A percentile compares a stretch with the other conserved stretches of the same genome.
Evolutionary conservation across 345 rosid species (phyloP).

Genomic region (Mangifera indica): DNA sequence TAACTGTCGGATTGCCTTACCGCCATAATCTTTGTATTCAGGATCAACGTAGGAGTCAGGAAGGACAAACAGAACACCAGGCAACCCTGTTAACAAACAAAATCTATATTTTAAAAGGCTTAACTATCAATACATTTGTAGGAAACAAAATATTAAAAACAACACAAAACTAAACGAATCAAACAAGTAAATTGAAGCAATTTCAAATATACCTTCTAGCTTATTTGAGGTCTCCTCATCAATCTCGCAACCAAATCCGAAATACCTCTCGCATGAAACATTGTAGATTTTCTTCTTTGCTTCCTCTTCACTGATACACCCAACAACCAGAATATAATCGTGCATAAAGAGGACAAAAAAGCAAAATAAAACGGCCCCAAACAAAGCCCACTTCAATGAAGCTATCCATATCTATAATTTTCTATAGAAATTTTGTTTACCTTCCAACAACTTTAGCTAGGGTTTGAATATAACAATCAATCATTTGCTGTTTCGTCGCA

Average conservation of each 20-base stretch:
- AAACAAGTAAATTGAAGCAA: background rate
- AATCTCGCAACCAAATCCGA: constrained; percentile 93
- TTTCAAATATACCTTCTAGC: constrained; percentile 61
- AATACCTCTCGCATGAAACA: constrained; percentile 93
- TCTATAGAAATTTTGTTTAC: constrained; percentile 18
- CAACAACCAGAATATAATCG: background rate
- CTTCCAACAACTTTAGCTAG: constrained; percentile 80
- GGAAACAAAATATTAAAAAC: background rate
- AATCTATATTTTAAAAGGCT: background rate
- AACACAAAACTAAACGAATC: background rate
- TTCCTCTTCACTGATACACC: constrained; percentile 69
- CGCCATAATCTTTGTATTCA: constrained; percentile 90
- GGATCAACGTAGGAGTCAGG: constrained; percentile 94
- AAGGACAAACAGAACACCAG: constrained; percentile 88
- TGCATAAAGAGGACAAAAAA: background rate
- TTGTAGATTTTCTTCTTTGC: constrained; percentile 89
- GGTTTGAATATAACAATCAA: constrained; percentile 82
- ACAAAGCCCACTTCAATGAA: no score
- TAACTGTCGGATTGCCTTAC: constrained; percentile 33
- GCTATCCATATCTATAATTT: no score
- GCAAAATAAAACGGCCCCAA: background rate
- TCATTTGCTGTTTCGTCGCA: constrained; percentile 93
- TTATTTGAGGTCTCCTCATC: constrained; percentile 94
- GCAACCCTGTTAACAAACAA: constrained; percentile 49
- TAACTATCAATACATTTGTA: background rate